Conservation (phyloP, 202 grass and related monocot species). For the Carex arenaria region DNA sequence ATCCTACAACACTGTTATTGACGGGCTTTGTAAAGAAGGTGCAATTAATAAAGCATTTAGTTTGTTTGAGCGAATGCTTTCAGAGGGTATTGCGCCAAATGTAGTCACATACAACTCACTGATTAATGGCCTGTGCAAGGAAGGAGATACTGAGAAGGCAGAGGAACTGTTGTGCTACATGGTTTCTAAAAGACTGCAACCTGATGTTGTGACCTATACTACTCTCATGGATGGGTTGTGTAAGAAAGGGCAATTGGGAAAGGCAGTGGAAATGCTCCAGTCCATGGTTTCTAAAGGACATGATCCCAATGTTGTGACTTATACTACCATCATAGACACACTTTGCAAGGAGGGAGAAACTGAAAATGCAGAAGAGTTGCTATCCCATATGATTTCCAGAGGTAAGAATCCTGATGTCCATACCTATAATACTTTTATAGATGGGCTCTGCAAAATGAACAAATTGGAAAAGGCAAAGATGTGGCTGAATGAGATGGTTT, state of each 20-base stretch:
- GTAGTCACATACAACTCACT: too few species aligned
- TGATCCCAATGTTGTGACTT: slow-evolving; percentile 27
- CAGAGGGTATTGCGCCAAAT: too few species aligned
- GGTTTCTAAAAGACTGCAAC: background rate
- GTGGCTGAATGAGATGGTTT: slow-evolving; percentile 26
- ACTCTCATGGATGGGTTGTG: slow-evolving; percentile 9
- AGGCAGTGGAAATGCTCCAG: background rate
- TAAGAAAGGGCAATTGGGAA: slow-evolving; percentile 8
- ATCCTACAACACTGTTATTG: too few species aligned
- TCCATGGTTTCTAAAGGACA: slow-evolving; percentile 17
- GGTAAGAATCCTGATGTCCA: too few species aligned
- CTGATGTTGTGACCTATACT: background rate
- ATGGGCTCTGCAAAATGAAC: too few species aligned
- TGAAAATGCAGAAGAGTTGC: too few species aligned
- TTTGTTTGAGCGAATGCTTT: too few species aligned
- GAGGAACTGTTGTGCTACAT: background rate
- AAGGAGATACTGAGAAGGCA: slow-evolving; percentile 20
- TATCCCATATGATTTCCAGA: too few species aligned
- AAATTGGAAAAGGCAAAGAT: slow-evolving; percentile 12
- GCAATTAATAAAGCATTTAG: too few species aligned
- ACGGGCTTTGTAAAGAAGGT: too few species aligned
- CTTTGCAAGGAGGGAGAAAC: slow-evolving; percentile 4
- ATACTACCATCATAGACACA: slow-evolving; percentile 27
- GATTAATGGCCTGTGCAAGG: background rate
- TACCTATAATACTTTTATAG: too few species aligned